A percentile compares a stretch with the other conserved stretches of the same genome.
phyloP scores from a whole-genome alignment of 495 filamentous ascomycete species.

The Neurospora sp. region DNA sequence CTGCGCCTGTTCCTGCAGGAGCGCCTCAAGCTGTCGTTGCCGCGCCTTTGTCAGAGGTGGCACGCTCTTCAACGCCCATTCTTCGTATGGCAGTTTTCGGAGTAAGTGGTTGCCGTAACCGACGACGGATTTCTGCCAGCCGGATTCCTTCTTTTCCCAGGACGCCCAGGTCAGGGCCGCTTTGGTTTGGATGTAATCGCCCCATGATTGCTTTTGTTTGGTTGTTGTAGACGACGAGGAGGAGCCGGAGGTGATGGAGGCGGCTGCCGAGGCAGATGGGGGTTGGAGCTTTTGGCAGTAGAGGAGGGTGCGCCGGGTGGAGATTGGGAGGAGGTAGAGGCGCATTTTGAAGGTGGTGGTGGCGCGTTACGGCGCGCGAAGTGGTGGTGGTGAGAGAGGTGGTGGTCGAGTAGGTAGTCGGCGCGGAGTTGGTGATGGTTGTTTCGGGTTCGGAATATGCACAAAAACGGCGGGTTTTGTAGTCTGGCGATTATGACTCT shows the following conservation, averaged over 20 bases:
- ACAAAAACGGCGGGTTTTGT: not conserved
- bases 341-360: conserved; percentile 53
- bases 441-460: not conserved
- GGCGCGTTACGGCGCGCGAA: not conserved
- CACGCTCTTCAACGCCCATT: conserved; percentile 94
- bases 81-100: conserved; percentile 83
- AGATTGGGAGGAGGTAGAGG: conserved; percentile 91
- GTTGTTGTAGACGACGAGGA: conserved; percentile 71
- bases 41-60: conserved; percentile 55
- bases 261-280: conserved; percentile 15
- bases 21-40: not conserved
- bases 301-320: conserved; percentile 79
- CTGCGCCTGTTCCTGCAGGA: not conserved
- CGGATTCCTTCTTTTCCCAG: conserved; percentile 76
- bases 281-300: conserved; percentile 71
- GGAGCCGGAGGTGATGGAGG: conserved; percentile 46
- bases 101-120: conserved; percentile 77
- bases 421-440: not conserved
- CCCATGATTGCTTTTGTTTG: conserved; percentile 38
- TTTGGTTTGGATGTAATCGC: conserved; percentile 57
- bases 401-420: not conserved
- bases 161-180: conserved; percentile 65
- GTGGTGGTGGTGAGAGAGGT: not conserved
- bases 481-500: not conserved
- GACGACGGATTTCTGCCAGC: conserved; percentile 82